Base-by-base conservation (phyloP, 768 basidiomycete genomes). In the Postia placenta region DNA sequence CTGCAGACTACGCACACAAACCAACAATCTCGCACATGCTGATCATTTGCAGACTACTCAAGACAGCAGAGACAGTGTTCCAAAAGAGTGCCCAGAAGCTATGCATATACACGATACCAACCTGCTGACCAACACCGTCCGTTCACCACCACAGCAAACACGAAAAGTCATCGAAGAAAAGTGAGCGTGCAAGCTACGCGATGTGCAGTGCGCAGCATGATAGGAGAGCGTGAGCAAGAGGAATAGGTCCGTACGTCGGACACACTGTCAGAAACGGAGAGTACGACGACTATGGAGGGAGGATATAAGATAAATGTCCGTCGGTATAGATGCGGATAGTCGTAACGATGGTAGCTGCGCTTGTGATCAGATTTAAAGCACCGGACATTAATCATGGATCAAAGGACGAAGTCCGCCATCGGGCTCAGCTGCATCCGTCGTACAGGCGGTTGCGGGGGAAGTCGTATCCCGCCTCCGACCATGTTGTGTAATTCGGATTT, bases 401-500 rank as follows among this genome's bases (percentile, higher is more conserved):
- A 42, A 25, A 42, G 15, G 24, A 39, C 24, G n/a, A 24, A n/a
- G 17, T 24, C 20, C 20, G 35, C 37, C 23, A 37, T 27, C 46
- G 14, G 6, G 45, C 53, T 52, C 61, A 63, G 35, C 60, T 70
- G 54, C 68, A 71, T 19, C 67, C 65, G 52, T 69, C 58, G 50
- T 60, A 63, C 37, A 48, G 28, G 5, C 66, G 72, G 62, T 92
- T 94, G 35, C 80, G 70, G 15, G 93, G 93, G 67, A 86, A 87
- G 0, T 68, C 68, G 60, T 87, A 79, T 36, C 87, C 87, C 1
- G 83, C 91, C 55, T 79, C 74, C 2, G 69, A 73, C 92, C 93
- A 95, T 41, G 85, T 87, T 24, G 93, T 94, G 38, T 90, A 65
- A 60, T 95, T 93, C 17, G 91, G 73, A 62, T 96, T 82, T 47